phyloP scores from a whole-genome alignment of 257 asterid genomes.

The Nicotiana undulata region DNA sequence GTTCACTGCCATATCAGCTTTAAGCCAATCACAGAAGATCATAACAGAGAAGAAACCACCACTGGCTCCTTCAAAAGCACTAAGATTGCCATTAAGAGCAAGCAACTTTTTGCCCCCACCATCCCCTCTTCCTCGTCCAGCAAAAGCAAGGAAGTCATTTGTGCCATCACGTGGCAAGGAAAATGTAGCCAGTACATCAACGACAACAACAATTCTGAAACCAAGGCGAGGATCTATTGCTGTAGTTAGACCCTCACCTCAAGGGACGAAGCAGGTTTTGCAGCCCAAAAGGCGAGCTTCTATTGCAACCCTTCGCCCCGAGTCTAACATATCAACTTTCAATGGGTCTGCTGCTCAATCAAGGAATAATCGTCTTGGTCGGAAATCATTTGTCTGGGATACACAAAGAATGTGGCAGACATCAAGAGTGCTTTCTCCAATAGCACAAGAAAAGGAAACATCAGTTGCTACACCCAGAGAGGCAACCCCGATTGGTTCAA shows the following conservation, averaged over 20 bases:
- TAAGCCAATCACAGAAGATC: slow-evolving; percentile 41
- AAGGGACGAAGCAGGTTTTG: slow-evolving; percentile 30
- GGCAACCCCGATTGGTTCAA: slow-evolving; percentile 47
- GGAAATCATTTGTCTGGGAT: slow-evolving; percentile 76
- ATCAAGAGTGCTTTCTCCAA: slow-evolving; percentile 59
- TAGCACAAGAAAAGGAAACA: slow-evolving; percentile 30
- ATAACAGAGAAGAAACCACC: slow-evolving; percentile 70
- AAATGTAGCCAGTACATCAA: slow-evolving; percentile 30
- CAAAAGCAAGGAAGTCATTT: slow-evolving; percentile 37
- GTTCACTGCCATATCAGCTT: slow-evolving; percentile 23
- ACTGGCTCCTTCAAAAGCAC: slow-evolving; percentile 53
- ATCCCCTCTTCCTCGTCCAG: slow-evolving; percentile 34
- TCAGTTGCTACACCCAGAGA: slow-evolving; percentile 13
- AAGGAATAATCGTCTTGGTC: slow-evolving; percentile 50
- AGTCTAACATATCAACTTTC: slow-evolving; percentile 38
- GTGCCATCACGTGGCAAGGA: slow-evolving; percentile 65
- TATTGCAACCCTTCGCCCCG: slow-evolving; percentile 56
- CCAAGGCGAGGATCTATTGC: slow-evolving; percentile 73
- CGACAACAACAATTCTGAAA: slow-evolving; percentile 29
- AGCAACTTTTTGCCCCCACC: slow-evolving; percentile 46
- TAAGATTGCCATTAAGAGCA: slow-evolving; percentile 72
- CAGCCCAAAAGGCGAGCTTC: slow-evolving; percentile 84
- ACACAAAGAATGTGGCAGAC: slow-evolving; percentile 66
- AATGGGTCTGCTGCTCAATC: slow-evolving; percentile 26
- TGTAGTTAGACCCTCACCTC: slow-evolving; percentile 39